Evolutionary conservation across 495 filamentous ascomycete genomes (phyloP).

Genomic region (Trichoderma reesei): DNA sequence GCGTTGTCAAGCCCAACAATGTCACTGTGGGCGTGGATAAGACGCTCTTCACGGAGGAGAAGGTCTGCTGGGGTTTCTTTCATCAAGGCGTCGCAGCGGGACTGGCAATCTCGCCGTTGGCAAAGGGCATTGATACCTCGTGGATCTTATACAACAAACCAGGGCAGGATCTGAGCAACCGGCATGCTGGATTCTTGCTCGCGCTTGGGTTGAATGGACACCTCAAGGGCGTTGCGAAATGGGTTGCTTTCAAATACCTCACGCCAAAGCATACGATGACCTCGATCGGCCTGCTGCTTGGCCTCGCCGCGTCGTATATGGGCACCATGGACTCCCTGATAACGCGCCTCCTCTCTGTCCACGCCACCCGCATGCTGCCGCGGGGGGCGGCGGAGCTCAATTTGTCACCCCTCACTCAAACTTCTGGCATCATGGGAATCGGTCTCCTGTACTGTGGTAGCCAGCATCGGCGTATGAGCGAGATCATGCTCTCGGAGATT

Average conservation of each 20-base stretch:
- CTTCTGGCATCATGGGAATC: slow-evolving; percentile 94
- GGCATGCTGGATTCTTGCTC: slow-evolving; percentile 87
- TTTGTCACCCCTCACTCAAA: slow-evolving; percentile 86
- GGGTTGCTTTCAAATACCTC: slow-evolving; percentile 97
- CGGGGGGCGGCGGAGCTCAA: slow-evolving; percentile 88
- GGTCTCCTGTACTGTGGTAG: slow-evolving; percentile 90
- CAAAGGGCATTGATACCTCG: slow-evolving; percentile 90
- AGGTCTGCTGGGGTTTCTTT: slow-evolving; percentile 96
- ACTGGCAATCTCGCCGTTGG: slow-evolving; percentile 77
- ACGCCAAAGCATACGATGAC: slow-evolving; percentile 99
- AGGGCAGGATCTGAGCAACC: slow-evolving; percentile 69
- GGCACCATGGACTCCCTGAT: slow-evolving; percentile 95
- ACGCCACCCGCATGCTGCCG: slow-evolving; percentile 89
- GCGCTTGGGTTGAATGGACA: slow-evolving; percentile 94
- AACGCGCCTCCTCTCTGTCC: slow-evolving; percentile 91
- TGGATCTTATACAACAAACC: slow-evolving; percentile 99
- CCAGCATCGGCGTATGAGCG: slow-evolving; percentile 95
- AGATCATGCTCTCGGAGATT: slow-evolving; percentile 96
- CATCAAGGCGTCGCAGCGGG: slow-evolving; percentile 89
- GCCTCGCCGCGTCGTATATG: slow-evolving; percentile 83
- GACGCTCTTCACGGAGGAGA: slow-evolving; percentile 77
- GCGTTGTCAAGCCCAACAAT: slow-evolving; percentile 81
- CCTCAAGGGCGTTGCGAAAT: slow-evolving; percentile 84
- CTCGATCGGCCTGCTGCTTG: slow-evolving; percentile 86
- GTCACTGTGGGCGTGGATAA: slow-evolving; percentile 84